Evolutionary conservation across 768 basidiomycete genomes (phyloP).

Genomic region (Psilocybe cyanescens): DNA sequence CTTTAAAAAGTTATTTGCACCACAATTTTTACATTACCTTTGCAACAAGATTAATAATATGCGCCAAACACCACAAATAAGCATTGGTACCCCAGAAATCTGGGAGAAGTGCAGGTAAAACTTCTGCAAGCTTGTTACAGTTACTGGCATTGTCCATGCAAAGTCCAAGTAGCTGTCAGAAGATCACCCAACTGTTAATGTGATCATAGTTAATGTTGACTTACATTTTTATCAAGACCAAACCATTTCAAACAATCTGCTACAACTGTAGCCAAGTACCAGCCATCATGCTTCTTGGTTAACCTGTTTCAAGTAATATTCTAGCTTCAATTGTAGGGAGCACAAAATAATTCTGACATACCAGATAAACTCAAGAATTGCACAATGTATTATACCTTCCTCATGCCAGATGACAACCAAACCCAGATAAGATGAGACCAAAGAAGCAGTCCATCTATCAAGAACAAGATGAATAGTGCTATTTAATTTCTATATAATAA

Average conservation of each 20-base stretch:
- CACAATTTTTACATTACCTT: constrained; percentile 23
- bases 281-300: constrained; percentile 28
- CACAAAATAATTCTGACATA: constrained; percentile 13
- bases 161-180: constrained; percentile 27
- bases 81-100: constrained; percentile 23
- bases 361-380: constrained; percentile 37
- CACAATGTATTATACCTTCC: constrained; percentile 28
- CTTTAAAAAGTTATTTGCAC: too few species aligned
- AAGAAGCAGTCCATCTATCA: constrained; percentile 38
- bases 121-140: constrained; percentile 27
- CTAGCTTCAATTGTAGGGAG: background rate
- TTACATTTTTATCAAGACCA: constrained; percentile 29
- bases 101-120: constrained; percentile 23
- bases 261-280: constrained; percentile 29
- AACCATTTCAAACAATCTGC: constrained; percentile 29
- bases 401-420: constrained; percentile 33
- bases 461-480: constrained; percentile 32
- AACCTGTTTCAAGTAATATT: constrained; percentile 22
- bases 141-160: constrained; percentile 38
- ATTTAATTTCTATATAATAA: constrained; percentile 12
- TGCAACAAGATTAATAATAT: constrained; percentile 35
- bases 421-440: constrained; percentile 31
- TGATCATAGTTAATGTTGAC: background rate
- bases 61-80: constrained; percentile 30
- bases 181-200: too few species aligned